Percentiles rank a stretch among this genome's conserved stretches.
Conservation (phyloP, 192 early-diverging fungal species). For the Linnemannia exigua region DNA sequence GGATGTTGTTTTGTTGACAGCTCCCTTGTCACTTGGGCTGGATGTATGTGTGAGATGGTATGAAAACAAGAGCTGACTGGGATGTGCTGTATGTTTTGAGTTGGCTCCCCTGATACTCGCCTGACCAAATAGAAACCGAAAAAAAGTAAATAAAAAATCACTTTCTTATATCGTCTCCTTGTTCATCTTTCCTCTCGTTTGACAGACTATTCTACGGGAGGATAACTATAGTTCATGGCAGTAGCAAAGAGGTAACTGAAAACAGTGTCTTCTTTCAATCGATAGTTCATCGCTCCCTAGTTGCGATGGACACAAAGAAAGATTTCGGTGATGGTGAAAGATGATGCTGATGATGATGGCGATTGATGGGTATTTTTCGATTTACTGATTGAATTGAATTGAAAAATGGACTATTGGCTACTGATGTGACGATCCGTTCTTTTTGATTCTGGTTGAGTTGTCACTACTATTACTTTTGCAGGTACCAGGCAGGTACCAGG, state of each 20-base stretch:
- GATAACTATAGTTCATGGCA: not conserved
- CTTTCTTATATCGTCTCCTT: not conserved
- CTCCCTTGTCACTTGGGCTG: too few species aligned
- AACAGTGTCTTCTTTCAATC: not conserved
- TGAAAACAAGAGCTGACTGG: not conserved
- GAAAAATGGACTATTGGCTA: not conserved
- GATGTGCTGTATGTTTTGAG: not conserved
- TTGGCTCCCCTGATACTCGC: conserved; percentile 3
- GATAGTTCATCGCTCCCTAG: not conserved
- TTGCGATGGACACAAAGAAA: not conserved
- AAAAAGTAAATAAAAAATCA: not conserved
- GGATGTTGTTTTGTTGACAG: not conserved
- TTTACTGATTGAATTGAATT: not conserved
- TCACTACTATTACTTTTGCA: not conserved
- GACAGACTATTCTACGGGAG: not conserved
- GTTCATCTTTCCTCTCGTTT: not conserved
- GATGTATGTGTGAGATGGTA: not conserved
- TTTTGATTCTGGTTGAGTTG: not conserved
- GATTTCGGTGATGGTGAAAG: not conserved
- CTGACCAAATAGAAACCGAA: conserved; percentile 10
- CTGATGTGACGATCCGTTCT: not conserved
- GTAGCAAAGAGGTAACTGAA: too few species aligned
- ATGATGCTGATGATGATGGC: not conserved
- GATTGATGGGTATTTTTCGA: not conserved
- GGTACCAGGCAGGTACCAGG: not conserved